These are phyloP conservation scores for Prunus salicina DNA, from an alignment of 306 rosid genomes.

Conservation along the genomic window DNA sequence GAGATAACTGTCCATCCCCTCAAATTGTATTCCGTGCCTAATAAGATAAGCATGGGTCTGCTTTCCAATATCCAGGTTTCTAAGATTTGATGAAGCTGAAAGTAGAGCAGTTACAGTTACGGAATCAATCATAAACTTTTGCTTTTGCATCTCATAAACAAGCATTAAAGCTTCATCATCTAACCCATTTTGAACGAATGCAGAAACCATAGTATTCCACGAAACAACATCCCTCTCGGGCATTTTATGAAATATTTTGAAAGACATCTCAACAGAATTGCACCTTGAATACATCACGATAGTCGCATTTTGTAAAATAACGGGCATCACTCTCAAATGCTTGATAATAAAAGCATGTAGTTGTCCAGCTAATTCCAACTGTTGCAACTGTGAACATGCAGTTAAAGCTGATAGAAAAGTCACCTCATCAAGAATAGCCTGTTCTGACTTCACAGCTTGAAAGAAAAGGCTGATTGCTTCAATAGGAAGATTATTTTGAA, in stretches of 20 bases:
- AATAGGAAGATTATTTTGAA: slow-evolving; percentile 51
- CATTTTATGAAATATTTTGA: slow-evolving; percentile 61
- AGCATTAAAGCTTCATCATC: slow-evolving; percentile 79
- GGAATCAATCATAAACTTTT: slow-evolving; percentile 49
- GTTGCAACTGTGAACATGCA: slow-evolving; percentile 72
- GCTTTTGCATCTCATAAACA: slow-evolving; percentile 77
- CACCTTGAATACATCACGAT: slow-evolving; percentile 80
- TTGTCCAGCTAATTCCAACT: slow-evolving; percentile 56
- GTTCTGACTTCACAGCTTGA: slow-evolving; percentile 44
- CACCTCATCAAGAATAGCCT: slow-evolving; percentile 65
- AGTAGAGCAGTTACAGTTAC: slow-evolving; percentile 64
- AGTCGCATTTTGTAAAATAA: slow-evolving; percentile 57
- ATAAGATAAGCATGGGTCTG: slow-evolving; percentile 65
- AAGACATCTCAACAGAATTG: slow-evolving; percentile 47
- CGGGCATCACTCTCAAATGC: slow-evolving; percentile 29
- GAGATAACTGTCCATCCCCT: slow-evolving; percentile 82
- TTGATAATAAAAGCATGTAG: slow-evolving; percentile 63
- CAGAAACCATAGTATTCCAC: slow-evolving; percentile 84
- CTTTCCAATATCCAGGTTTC: slow-evolving; percentile 56
- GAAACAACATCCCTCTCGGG: slow-evolving; percentile 67
- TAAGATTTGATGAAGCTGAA: slow-evolving; percentile 82
- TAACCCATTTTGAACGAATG: slow-evolving; percentile 66
- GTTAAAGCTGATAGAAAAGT: slow-evolving; percentile 66
- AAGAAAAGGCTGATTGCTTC: slow-evolving; percentile 52
- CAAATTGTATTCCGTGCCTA: slow-evolving; percentile 64